phyloP scores from a whole-genome alignment of 139 green algal species.

The Chlamydomonas sphaeroides region DNA sequence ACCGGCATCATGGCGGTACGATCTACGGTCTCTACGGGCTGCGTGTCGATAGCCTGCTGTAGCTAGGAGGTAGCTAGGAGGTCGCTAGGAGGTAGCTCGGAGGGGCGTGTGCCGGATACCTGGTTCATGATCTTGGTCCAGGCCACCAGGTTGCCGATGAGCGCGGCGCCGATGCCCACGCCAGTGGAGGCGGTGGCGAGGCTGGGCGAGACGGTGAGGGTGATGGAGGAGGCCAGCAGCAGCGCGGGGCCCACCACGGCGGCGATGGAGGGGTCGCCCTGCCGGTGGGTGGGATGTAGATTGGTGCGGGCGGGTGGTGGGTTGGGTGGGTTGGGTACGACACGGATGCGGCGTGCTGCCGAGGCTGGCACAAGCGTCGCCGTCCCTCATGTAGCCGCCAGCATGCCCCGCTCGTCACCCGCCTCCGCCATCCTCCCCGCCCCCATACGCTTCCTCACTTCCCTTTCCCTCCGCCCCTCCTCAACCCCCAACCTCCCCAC shows the following conservation, averaged over 20 bases:
- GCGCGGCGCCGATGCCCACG: not conserved
- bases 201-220: constrained; percentile 18
- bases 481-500: no score
- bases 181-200: constrained; percentile 26
- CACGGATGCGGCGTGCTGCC: not conserved
- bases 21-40: no score
- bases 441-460: no score
- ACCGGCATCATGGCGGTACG: no score
- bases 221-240: constrained; percentile 32
- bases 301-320: not conserved
- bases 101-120: no score
- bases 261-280: constrained; percentile 30
- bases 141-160: constrained; percentile 27
- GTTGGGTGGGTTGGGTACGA: not conserved
- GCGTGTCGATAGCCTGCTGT: not conserved
- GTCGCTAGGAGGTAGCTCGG: constrained; percentile 14
- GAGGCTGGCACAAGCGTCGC: no score
- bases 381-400: no score
- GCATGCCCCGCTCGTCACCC: no score
- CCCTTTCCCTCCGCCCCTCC: no score
- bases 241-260: constrained; percentile 15
- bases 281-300: not conserved
- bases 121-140: constrained; percentile 20
- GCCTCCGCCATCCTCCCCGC: no score
- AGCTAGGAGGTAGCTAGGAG: not conserved